Percentiles rank a stretch among this genome's conserved stretches.
Evolutionary conservation across 139 green algal species (phyloP).

Genomic region (Chlorella sp.): DNA sequence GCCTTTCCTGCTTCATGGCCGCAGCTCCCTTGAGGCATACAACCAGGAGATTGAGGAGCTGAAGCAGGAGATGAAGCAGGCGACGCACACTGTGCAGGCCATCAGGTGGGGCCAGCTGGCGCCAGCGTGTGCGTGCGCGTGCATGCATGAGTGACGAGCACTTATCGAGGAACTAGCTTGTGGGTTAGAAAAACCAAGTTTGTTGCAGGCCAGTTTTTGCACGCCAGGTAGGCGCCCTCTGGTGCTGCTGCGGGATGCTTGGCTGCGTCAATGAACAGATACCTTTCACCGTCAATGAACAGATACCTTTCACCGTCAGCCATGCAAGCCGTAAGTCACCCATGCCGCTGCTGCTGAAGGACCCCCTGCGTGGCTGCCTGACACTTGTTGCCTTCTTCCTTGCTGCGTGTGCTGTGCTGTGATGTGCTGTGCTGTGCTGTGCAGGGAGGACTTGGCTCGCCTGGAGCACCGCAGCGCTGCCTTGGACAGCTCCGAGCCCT

Average conservation of each 20-base stretch:
- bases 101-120: slow-evolving; percentile 51
- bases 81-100: slow-evolving; percentile 80
- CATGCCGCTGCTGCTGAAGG: no score
- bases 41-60: slow-evolving; percentile 77
- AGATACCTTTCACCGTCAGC: no score
- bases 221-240: no score
- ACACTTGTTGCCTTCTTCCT: not conserved
- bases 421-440: not conserved
- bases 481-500: slow-evolving; percentile 65
- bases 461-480: slow-evolving; percentile 59
- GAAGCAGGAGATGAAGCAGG: slow-evolving; percentile 75
- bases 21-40: slow-evolving; percentile 85
- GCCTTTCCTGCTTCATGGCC: no score
- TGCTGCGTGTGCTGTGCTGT: not conserved
- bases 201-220: no score
- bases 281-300: no score
- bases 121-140: not conserved
- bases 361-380: no score
- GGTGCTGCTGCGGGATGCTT: no score
- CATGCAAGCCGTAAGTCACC: no score
- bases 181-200: no score
- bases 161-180: no score
- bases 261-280: no score
- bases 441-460: slow-evolving; percentile 54
- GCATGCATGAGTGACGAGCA: not conserved